A percentile compares a stretch with the other conserved stretches of the same genome.
These are phyloP conservation scores for Suhomyces ambrosiae DNA, from an alignment of 1,139 yeast species.

Conservation along the genomic window DNA sequence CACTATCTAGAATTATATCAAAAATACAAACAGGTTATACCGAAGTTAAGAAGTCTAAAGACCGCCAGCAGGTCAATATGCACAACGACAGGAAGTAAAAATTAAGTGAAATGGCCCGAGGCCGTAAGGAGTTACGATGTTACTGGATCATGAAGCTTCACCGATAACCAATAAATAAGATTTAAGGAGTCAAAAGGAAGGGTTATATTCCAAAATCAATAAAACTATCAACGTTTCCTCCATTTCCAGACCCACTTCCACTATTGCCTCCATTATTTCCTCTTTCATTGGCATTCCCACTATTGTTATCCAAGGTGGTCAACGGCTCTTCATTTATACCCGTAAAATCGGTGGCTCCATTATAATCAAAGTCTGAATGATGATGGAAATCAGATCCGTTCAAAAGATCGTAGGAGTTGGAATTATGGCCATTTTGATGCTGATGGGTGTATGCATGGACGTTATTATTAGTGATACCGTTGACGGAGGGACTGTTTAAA, in stretches of 20 bases:
- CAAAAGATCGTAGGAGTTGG: conserved; percentile 7
- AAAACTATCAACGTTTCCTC: conserved; percentile 19
- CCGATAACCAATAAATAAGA: background rate
- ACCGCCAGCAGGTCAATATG: background rate
- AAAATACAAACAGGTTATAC: conserved; percentile 5
- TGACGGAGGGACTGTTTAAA: conserved; percentile 8
- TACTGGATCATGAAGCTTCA: conserved; percentile 1
- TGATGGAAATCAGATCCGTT: conserved; percentile 9
- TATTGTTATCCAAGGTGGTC: background rate
- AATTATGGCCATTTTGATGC: conserved; percentile 10
- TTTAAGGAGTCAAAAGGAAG: background rate
- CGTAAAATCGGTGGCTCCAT: conserved; percentile 7
- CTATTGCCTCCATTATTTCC: conserved; percentile 1
- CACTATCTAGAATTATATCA: conserved; percentile 7
- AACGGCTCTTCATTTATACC: conserved; percentile 2
- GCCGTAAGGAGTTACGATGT: too few relatives aligned
- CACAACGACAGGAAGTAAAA: too few relatives aligned
- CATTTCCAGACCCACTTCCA: conserved; percentile 4
- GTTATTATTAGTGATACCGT: conserved; percentile 3
- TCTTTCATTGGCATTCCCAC: conserved; percentile 1
- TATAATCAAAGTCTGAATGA: conserved; percentile 9
- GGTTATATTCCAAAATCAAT: conserved; percentile 18
- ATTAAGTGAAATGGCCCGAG: background rate
- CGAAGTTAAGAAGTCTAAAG: background rate
- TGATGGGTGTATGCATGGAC: conserved; percentile 16